Base-by-base conservation (phyloP, 495 filamentous ascomycete genomes). In the Podospora comata region DNA sequence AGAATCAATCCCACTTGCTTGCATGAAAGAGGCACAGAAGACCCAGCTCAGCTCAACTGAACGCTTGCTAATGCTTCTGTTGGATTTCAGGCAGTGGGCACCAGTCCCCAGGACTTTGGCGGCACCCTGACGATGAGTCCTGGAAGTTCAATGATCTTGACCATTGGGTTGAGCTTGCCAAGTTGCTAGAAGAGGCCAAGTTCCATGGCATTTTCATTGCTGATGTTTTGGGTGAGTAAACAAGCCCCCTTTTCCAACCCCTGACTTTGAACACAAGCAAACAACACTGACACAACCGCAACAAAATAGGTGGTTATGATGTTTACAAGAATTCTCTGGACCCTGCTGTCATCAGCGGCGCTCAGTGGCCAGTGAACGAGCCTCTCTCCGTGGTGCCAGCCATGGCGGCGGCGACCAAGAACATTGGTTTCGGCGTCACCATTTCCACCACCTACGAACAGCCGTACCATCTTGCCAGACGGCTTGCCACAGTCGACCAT, bases 291-390 rank as follows among this genome's bases (percentile, higher is more conserved):
- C 30, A 15, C 4, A 16, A 15, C 3, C 26, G 44, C 26, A 28
- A 56, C 9, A 15, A 23, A 23, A 62, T 18, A 78, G 77, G 77
- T 15, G 88, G 87, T 2, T 90, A 91, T 71, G 89, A 91, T 73
- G 86, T 90, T 5, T 91, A 90, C 72, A 85, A 84, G 48, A 73
- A 81, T 16, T 87, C 86, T 5, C 79, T 90, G 0, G 83, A 83
- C 13, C 84, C 88, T 0, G 85, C 86, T 7, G 82, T 89, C 39
- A 68, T 80, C 32, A 84, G 87, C 2, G 89, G 86, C 9, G 85
- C 88, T 0, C 88, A 91, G 75, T 90, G 88, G 86, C 89, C 89
- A 0, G 87, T 90, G 3, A 88, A 87, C 58, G 80, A 84, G 60
- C 81, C 77, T 26, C 73, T 79, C 18, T 77, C 74, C 5, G 78